A percentile compares a stretch with the other conserved stretches of the same genome.
Evolutionary conservation across 2,329 filamentous ascomycete species (phyloP).

Genomic region (Myotisia sp.): DNA sequence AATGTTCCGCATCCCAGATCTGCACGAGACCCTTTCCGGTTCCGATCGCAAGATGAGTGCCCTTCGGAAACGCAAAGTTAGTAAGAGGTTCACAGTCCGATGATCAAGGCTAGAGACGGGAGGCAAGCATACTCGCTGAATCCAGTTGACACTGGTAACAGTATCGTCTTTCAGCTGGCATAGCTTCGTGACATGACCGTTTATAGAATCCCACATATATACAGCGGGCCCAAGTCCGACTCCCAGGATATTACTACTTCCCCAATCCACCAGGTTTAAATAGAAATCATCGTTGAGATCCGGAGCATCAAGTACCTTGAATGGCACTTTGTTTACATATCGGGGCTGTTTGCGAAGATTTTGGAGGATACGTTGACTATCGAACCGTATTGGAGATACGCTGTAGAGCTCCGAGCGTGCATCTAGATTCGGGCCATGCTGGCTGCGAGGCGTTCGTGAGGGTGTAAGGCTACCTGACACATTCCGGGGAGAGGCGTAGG

Average conservation of each 20-base stretch:
- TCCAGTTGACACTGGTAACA: conserved; percentile 96
- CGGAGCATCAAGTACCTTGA: conserved; percentile 92
- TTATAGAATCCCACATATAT: conserved; percentile 95
- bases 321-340: conserved; percentile 88
- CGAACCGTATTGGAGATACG: conserved; percentile 80
- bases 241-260: conserved; percentile 81
- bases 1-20: conserved; percentile 90
- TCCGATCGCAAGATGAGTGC: conserved; percentile 87
- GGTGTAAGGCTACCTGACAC: conserved; percentile 74
- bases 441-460: conserved; percentile 74
- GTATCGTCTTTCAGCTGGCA: conserved; percentile 87
- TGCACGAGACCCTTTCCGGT: conserved; percentile 90
- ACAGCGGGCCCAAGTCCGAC: conserved; percentile 87
- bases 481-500: conserved; percentile 64
- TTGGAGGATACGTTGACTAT: conserved; percentile 83
- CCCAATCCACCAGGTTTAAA: conserved; percentile 94
- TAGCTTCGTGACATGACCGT: conserved; percentile 80
- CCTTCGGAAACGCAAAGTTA: conserved; percentile 30
- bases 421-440: conserved; percentile 78
- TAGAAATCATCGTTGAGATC: conserved; percentile 97
- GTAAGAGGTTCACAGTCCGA: conserved; percentile 5
- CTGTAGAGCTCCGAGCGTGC: conserved; percentile 88
- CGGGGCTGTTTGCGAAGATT: conserved; percentile 79
- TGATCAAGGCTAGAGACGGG: background rate
- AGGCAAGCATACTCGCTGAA: conserved; percentile 52